Conservation (phyloP, 345 rosid species). For the Abelmoschus esculentus region DNA sequence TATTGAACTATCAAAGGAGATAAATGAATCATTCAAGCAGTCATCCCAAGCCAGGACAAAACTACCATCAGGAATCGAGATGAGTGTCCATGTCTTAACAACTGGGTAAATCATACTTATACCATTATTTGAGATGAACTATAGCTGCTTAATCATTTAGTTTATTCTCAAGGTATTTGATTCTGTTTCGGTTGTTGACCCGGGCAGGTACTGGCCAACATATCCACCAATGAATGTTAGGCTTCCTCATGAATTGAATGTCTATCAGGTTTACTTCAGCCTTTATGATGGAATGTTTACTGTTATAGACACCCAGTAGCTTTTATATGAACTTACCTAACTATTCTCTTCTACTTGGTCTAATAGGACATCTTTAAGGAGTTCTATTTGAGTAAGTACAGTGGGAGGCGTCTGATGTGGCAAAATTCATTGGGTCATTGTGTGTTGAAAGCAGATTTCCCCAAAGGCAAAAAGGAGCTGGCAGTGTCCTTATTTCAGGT, state of each 20-base stretch:
- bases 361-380: constrained; percentile 92
- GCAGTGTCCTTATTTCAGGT: constrained; percentile 98
- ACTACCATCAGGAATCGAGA: constrained; percentile 92
- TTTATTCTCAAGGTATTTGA: background rate
- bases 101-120: constrained; percentile 55
- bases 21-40: constrained; percentile 92
- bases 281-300: constrained; percentile 12
- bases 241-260: constrained; percentile 96
- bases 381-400: constrained; percentile 92
- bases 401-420: constrained; percentile 98
- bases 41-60: constrained; percentile 97
- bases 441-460: constrained; percentile 85
- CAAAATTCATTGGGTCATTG: constrained; percentile 95
- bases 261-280: constrained; percentile 70
- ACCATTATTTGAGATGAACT: background rate
- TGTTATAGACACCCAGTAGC: background rate
- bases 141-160: background rate
- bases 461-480: constrained; percentile 90
- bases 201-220: constrained; percentile 97
- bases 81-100: constrained; percentile 96
- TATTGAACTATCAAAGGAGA: constrained; percentile 93
- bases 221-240: constrained; percentile 99
- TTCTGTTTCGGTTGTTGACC: constrained; percentile 16
- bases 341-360: constrained; percentile 13
- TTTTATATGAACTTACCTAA: background rate